Evolutionary conservation across 108 stramenopile genomes (phyloP), one percentile per base, ranked within the genome.

Genomic region (Cyclotella baltica): DNA sequence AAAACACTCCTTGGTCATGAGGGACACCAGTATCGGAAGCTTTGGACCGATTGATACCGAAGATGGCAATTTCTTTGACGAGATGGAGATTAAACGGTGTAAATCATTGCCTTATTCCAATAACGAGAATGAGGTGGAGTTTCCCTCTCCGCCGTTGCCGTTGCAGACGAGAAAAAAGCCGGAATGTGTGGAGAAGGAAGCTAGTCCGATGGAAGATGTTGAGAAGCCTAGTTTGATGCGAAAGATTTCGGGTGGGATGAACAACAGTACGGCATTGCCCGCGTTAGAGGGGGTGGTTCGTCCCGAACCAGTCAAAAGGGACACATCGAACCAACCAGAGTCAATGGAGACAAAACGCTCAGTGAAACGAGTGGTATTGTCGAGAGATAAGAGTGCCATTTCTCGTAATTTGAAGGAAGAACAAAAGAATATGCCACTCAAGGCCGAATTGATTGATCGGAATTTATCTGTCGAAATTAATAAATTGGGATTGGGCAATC

Each of bases 301-400:
- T 53, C 94, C 94, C 19, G 81, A 88, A 37, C 82, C 90, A 33
- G 83, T 96, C 20, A 96, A 96, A 78, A 85, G 94, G 10, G 86
- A 88, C 35, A 96, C 94, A 36, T 93, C 92, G 10, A 83, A 96
- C 76, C 92, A 93, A 67, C 85, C 88, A 38, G 92, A 93, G 73
- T 86, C 71, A 25, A 40, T 69, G 23, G 90, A 92, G 58, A 92
- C 93, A 4, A 92, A 94, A 66, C 73, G 79, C 27, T 85, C 83
- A 11, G 80, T 89, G 50, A 94, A 94, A 68, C 82, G 90, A 46
- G 87, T 86, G 28, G 88, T 91, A 22, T 62, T 94, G 62, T 90
- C 89, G 51, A 80, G 93, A 18, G 91, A 94, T 73, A 81, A 84
- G 31, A 90, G 89, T 73, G 80, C 81, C 31, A 82, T 88, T n/a